A percentile compares a stretch with the other conserved stretches of the same genome.
Conservation (phyloP, 345 rosid species). For the Turnera subulata region DNA sequence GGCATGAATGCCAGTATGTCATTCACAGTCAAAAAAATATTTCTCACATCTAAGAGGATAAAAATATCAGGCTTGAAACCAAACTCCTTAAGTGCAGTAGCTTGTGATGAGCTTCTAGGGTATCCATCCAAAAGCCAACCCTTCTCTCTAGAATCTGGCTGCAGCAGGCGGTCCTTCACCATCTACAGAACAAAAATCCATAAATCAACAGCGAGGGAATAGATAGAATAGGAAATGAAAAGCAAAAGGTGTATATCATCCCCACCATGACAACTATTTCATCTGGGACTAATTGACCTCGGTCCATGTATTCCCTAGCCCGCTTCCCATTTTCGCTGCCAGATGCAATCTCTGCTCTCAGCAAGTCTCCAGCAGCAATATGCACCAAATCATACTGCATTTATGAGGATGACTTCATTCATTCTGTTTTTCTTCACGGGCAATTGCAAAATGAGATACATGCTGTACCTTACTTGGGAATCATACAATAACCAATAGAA, state of each 20-base stretch:
- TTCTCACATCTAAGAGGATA: constrained; percentile 74
- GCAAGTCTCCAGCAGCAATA: constrained; percentile 84
- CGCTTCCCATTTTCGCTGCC: constrained; percentile 82
- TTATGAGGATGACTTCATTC: constrained; percentile 31
- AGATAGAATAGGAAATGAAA: neutral
- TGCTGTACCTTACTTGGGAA: constrained; percentile 7
- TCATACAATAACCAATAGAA: neutral
- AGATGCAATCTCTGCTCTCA: constrained; percentile 70
- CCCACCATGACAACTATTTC: constrained; percentile 73
- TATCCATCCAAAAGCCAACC: constrained; percentile 99
- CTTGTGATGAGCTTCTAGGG: constrained; percentile 89
- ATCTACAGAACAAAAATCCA: constrained; percentile 39
- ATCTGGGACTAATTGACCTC: constrained; percentile 70
- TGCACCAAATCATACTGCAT: constrained; percentile 93
- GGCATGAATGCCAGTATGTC: neutral
- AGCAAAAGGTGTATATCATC: neutral
- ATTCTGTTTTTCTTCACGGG: constrained; percentile 20
- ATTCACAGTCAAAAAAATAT: neutral
- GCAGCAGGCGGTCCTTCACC: constrained; percentile 77
- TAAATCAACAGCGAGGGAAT: constrained; percentile 10
- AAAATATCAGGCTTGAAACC: constrained; percentile 79
- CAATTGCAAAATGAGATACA: constrained; percentile 14
- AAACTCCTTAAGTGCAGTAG: constrained; percentile 61
- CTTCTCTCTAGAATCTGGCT: constrained; percentile 65
- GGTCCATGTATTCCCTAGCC: constrained; percentile 85